Evolutionary conservation across 768 basidiomycete genomes (phyloP), one percentile per base, ranked within the genome.

Genomic region (Clavaria fumosa): DNA sequence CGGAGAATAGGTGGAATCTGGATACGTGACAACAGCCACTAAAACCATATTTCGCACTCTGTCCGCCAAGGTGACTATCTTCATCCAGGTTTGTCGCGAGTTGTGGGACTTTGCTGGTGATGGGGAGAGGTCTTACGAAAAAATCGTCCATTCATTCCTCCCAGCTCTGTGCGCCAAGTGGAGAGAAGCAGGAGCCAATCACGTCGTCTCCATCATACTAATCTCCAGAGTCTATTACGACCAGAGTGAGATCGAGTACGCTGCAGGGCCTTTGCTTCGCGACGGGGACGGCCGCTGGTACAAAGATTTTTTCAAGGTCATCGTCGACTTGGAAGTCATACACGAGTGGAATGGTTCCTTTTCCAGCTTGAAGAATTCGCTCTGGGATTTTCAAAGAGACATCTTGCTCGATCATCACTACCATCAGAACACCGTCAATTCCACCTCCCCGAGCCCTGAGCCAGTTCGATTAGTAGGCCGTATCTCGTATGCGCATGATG

Each of bases 101-200:
- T 72, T 95, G 38, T 97, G 88, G 86, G 85, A 95, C 49, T 97
- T 97, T 51, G 72, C 90, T 17, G 89, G 85, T 23, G 95, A 97
- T 43, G 95, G 95, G 17, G 90, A 95, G 54, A 74, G 91, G 4
- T 89, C 81, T 57, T 81, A 86, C 52, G 95, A 97, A 54, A 97
- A 97, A 60, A 83, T 93, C n/a, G 81, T 93, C 2, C 90, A 96
- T 53, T 86, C 90, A 3, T 96, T 96, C 61, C 72, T 99, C 5
- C 90, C 93, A 1, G 71, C 81, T 10, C 69, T 97, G 3, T 90
- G 96, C 48, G 55, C 69, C 7, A 79, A 76, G 44, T 97, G 90
- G 90, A 64, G 70, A 31, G 76, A 81, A 39, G 69, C 78, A 3
- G 75, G 78, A 23, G 85, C 93, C 19, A 91, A 89, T 37, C 95